Evolutionary conservation across 2,329 filamentous ascomycete genomes (phyloP).

Genomic region (Sphaerulina musiva): DNA sequence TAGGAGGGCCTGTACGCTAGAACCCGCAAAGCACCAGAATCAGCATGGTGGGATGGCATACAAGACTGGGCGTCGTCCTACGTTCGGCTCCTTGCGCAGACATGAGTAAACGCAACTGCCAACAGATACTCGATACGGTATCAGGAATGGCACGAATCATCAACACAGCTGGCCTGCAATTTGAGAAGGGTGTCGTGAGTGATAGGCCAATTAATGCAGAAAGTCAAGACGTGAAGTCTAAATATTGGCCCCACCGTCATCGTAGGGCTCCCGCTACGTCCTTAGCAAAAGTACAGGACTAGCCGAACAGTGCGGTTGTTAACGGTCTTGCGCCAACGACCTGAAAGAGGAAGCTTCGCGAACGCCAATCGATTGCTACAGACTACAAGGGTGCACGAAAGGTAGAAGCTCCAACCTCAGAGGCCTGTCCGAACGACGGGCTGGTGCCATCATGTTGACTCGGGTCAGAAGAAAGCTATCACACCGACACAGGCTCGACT

Average conservation of each 20-base stretch:
- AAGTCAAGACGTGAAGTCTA: constrained; percentile 1
- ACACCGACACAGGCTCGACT: neutral
- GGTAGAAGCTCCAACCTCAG: neutral
- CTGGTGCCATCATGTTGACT: neutral
- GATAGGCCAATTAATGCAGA: neutral
- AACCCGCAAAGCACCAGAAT: neutral
- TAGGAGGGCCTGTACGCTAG: neutral
- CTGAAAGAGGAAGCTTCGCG: neutral
- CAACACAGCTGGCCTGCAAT: neutral
- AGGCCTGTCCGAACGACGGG: neutral
- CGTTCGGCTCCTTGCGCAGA: neutral
- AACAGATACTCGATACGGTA: neutral
- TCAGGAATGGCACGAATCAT: neutral
- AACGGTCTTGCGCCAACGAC: neutral
- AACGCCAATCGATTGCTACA: neutral
- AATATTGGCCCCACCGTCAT: neutral
- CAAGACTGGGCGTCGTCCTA: neutral
- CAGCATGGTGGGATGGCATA: neutral
- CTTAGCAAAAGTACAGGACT: neutral
- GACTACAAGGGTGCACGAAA: neutral
- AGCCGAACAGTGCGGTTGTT: neutral
- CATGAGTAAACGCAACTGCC: neutral
- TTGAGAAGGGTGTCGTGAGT: neutral
- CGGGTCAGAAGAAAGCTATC: neutral
- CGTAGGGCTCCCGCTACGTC: neutral